phyloP scores from a whole-genome alignment of 2,329 filamentous ascomycete genomes.

The Xenoacremonium recifei region DNA sequence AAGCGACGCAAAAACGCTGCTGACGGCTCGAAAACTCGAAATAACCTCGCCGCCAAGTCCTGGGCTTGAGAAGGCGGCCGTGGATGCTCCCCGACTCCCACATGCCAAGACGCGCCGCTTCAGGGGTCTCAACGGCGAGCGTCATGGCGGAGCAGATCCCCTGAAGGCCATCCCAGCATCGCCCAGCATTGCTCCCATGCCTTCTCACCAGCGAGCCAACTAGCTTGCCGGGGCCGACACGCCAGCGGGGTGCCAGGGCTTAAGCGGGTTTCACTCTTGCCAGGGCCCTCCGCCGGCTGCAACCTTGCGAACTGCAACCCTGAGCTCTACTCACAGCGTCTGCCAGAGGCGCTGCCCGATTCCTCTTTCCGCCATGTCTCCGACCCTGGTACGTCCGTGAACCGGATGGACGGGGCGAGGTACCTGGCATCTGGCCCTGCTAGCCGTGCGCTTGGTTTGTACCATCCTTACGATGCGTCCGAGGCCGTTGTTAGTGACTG shows the following conservation, averaged over 20 bases:
- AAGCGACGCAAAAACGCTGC: too few relatives aligned
- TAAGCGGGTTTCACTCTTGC: neutral
- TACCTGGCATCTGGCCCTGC: too few relatives aligned
- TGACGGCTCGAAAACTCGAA: too few relatives aligned
- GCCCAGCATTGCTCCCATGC: too few relatives aligned
- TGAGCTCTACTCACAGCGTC: neutral
- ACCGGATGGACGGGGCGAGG: neutral
- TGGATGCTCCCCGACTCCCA: too few relatives aligned
- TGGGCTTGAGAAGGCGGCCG: too few relatives aligned
- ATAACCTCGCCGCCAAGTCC: too few relatives aligned
- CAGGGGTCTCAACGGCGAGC: slow-evolving; percentile 14
- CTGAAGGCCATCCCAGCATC: slow-evolving; percentile 12
- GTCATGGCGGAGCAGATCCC: slow-evolving; percentile 19
- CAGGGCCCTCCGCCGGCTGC: neutral
- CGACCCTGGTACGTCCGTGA: slow-evolving; percentile 1
- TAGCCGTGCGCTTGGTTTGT: neutral
- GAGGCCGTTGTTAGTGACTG: too few relatives aligned
- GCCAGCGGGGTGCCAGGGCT: slow-evolving; percentile 3
- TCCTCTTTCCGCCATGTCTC: neutral
- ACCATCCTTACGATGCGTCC: slow-evolving; percentile 13
- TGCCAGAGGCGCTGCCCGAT: neutral
- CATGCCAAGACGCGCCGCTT: slow-evolving; percentile 17
- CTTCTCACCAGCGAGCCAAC: too few relatives aligned
- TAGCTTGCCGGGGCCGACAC: slow-evolving; percentile 2
- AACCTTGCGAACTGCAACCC: neutral